A percentile compares a stretch with the other conserved stretches of the same genome.
Conservation (phyloP, 441 rosid genomes). For the Breynia disticha region DNA sequence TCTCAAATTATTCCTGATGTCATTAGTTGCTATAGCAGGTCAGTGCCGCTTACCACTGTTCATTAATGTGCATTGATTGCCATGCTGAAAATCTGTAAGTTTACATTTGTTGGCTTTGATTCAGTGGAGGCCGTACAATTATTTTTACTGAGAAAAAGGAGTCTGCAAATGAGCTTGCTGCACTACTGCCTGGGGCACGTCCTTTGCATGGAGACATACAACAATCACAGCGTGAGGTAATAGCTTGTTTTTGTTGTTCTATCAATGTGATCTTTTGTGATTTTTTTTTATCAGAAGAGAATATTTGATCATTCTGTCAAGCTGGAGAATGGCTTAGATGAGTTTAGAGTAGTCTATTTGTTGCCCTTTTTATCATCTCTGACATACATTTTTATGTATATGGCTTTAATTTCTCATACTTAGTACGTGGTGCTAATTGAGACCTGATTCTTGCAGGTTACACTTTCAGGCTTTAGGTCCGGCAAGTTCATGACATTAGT, state of each 20-base stretch:
- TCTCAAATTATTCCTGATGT: constrained; percentile 76
- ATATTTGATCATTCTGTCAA: no score
- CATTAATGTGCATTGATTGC: not conserved
- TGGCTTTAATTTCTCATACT: no score
- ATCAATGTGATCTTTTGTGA: not conserved
- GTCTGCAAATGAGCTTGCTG: constrained; percentile 80
- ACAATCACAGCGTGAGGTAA: constrained; percentile 89
- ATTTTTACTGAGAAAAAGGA: constrained; percentile 85
- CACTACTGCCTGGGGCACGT: constrained; percentile 67
- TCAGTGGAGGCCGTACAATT: constrained; percentile 88
- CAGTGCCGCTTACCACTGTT: constrained; percentile 4
- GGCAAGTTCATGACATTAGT: constrained; percentile 85
- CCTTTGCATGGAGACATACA: constrained; percentile 91
- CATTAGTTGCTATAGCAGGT: constrained; percentile 91
- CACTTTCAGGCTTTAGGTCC: constrained; percentile 78
- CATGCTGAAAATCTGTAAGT: not conserved
- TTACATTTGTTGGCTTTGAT: constrained; percentile 8
- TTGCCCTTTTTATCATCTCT: no score
- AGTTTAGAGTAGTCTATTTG: no score
- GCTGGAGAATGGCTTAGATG: no score
- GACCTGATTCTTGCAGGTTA: constrained; percentile 38
- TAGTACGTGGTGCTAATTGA: no score
- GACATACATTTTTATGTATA: no score
- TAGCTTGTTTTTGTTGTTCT: not conserved
- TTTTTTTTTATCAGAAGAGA: not conserved